Base-by-base conservation (phyloP, 148 eudicot genomes). In the Fagopyrum tataricum region DNA sequence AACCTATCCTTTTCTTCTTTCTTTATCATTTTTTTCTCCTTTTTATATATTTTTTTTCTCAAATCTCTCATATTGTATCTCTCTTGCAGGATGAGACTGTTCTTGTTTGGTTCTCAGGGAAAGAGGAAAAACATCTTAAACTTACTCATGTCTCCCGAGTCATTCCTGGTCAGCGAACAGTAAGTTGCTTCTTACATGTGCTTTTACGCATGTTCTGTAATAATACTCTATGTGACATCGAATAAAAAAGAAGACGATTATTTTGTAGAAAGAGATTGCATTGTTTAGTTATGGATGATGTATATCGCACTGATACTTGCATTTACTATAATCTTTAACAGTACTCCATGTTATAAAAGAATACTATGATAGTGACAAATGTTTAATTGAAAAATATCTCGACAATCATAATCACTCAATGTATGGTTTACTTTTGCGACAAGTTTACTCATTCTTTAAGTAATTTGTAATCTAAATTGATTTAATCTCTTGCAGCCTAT, bases 81-180 rank as follows among this genome's bases (percentile, higher is more conserved):
- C 23, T 59, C 66, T 24, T 59, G 39, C 89, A 91, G 96, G 96
- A 91, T 81, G 93, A 91, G 75, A 74, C 91, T 51, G 76, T 79
- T 70, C 79, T 91, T 44, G 77, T 88, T 39, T 91, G 96, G 96
- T 85, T 78, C 80, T 73, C 83, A 44, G 89, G 86, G n/a, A 88
- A 86, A 74, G 80, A 81, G 72, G 92, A 90, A 81, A 91, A 85
- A 76, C 86, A 86, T 78, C 84, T 90, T 58, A 81, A 78, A 72
- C 83, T 90, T 73, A 81, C 79, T 79, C 88, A 86, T 44, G 90
- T 90, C 74, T 81, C 89, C 23, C 84, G 87, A 70, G 88, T 90
- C 67, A 85, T 90, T 74, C 90, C 96, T 71, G 96, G 96, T 62
- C 96, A 90, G 77, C 92, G 91, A 55, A 90, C 92, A 21, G 96